A percentile compares a stretch with the other conserved stretches of the same genome.
Evolutionary conservation across 768 basidiomycete species (phyloP).

Genomic region (Mycena alexandri): DNA sequence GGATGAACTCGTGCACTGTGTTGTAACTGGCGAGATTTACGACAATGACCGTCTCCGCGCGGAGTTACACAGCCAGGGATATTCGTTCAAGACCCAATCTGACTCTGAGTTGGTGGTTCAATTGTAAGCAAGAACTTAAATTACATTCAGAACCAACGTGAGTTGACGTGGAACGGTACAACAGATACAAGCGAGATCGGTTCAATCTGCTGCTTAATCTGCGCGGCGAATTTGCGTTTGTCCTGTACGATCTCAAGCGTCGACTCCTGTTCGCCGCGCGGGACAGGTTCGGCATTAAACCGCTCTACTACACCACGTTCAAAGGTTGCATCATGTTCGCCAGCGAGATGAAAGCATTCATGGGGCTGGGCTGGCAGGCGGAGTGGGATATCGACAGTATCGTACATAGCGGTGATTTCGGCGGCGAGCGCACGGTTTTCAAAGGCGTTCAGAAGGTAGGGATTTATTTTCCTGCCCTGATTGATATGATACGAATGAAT

Average conservation of each 20-base stretch:
- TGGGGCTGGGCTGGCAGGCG: conserved; percentile 3
- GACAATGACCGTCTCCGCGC: conserved; percentile 20
- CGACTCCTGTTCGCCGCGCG: not conserved
- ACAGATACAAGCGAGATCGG: not conserved
- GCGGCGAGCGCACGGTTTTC: not conserved
- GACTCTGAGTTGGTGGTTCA: conserved; percentile 2
- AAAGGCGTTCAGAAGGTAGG: not conserved
- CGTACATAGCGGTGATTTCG: not conserved
- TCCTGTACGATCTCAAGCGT: not conserved
- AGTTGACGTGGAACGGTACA: no score
- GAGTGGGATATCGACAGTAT: conserved; percentile 1
- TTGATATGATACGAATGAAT: no score
- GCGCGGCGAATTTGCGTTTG: not conserved
- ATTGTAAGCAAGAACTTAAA: not conserved
- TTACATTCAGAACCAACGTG: no score
- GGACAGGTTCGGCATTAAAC: conserved; percentile 1
- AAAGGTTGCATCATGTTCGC: not conserved
- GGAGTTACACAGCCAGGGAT: not conserved
- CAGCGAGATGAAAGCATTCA: conserved; percentile 3
- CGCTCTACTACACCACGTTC: not conserved
- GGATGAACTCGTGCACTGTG: conserved; percentile 19
- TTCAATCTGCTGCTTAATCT: not conserved
- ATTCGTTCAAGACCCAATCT: not conserved
- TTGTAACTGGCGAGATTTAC: conserved; percentile 34
- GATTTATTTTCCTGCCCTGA: not conserved